A percentile compares a stretch with the other conserved stretches of the same genome.
Evolutionary conservation across 108 stramenopile genomes (phyloP).

Genomic region (Nannochloropsis salina): DNA sequence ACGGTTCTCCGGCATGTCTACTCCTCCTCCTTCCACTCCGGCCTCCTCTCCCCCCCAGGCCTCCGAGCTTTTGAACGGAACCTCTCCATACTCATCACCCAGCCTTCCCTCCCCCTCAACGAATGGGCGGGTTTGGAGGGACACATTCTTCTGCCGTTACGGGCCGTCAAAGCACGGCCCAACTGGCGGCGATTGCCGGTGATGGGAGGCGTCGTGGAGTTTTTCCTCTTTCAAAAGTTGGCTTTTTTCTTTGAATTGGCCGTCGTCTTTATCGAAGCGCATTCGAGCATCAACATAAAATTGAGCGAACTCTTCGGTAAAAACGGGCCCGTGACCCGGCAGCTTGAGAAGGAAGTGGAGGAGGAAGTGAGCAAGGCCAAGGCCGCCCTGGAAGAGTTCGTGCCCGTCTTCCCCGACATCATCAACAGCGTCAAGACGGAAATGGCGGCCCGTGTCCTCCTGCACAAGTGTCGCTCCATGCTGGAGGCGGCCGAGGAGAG

Average conservation of each 20-base stretch:
- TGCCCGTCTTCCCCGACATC: background rate
- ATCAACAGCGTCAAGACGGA: background rate
- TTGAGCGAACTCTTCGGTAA: background rate
- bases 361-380: background rate
- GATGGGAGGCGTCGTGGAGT: background rate
- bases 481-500: conserved; percentile 7
- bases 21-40: background rate
- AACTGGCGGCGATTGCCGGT: background rate
- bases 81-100: background rate
- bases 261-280: conserved; percentile 33
- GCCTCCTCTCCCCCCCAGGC: background rate
- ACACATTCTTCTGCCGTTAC: background rate
- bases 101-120: conserved; percentile 4
- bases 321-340: background rate
- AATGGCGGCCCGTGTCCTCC: background rate
- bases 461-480: background rate
- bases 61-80: conserved; percentile 9
- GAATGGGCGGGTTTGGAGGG: background rate
- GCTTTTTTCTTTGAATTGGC: conserved; percentile 40
- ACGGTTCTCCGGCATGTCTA: background rate
- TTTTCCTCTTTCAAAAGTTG: conserved; percentile 3
- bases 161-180: background rate
- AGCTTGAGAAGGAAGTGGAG: background rate
- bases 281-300: background rate
- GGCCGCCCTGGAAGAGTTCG: background rate